Evolutionary conservation across 202 grass and related monocot genomes (phyloP).

Genomic region (Elaeis oleifera): DNA sequence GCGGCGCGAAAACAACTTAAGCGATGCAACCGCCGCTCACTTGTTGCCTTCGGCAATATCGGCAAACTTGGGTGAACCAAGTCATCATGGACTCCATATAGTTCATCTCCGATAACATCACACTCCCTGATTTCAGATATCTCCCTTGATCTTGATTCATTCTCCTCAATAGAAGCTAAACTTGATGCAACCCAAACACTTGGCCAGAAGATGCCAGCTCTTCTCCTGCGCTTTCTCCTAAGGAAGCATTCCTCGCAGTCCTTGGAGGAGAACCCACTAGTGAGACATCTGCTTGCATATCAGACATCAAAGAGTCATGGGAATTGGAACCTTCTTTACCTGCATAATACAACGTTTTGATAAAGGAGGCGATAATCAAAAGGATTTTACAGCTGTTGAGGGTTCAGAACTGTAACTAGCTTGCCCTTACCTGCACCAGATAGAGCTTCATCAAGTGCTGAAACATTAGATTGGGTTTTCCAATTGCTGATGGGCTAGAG

Average conservation of each 20-base stretch:
- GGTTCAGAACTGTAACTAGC: neutral
- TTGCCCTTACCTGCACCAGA: slow-evolving; percentile 37
- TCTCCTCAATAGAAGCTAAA: slow-evolving; percentile 41
- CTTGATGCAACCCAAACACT: slow-evolving; percentile 26
- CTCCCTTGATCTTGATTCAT: slow-evolving; percentile 29
- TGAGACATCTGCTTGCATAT: neutral
- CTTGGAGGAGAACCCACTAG: neutral
- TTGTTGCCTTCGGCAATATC: slow-evolving; percentile 10
- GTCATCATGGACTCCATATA: slow-evolving; percentile 19
- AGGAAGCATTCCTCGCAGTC: neutral
- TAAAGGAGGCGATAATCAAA: too few relatives aligned
- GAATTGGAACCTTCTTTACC: neutral
- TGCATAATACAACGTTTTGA: neutral
- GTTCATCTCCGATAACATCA: slow-evolving; percentile 26
- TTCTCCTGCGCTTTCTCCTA: neutral
- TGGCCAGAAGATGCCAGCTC: neutral
- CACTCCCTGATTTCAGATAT: slow-evolving; percentile 28
- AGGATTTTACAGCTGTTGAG: neutral
- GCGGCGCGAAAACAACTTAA: neutral
- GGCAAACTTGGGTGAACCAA: slow-evolving; percentile 18
- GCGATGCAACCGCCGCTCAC: neutral
- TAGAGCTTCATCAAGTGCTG: slow-evolving; percentile 31
- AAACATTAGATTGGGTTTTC: slow-evolving; percentile 33
- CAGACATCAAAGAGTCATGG: neutral
- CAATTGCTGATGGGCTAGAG: slow-evolving; percentile 52